Conservation (phyloP, 2,329 filamentous ascomycete genomes). For the Calcarisporium arbuscula region DNA sequence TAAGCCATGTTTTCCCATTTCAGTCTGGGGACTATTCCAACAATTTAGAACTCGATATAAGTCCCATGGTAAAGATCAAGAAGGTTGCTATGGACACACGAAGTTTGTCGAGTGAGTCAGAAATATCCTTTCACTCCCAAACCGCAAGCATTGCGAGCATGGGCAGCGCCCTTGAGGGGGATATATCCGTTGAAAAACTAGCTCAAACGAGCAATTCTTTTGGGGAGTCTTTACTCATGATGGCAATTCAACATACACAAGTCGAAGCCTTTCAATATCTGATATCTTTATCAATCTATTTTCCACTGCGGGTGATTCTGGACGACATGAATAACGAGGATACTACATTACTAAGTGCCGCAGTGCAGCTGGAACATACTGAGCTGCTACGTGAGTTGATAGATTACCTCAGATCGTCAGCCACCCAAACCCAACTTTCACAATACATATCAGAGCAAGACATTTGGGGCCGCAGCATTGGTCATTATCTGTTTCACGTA, state of each 20-base stretch:
- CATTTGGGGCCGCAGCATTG: slow-evolving; percentile 77
- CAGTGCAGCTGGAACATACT: slow-evolving; percentile 74
- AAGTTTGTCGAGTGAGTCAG: slow-evolving; percentile 82
- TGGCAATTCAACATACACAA: slow-evolving; percentile 70
- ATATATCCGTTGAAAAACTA: slow-evolving; percentile 75
- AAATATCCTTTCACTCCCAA: slow-evolving; percentile 73
- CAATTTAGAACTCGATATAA: slow-evolving; percentile 37
- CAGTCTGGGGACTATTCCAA: too few species aligned
- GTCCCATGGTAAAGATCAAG: slow-evolving; percentile 52
- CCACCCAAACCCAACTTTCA: slow-evolving; percentile 48
- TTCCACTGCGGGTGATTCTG: slow-evolving; percentile 62
- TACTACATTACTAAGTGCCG: slow-evolving; percentile 82
- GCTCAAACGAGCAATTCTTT: slow-evolving; percentile 62
- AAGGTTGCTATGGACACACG: slow-evolving; percentile 85
- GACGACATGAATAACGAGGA: slow-evolving; percentile 85
- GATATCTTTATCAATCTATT: slow-evolving; percentile 70
- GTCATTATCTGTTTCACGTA: slow-evolving; percentile 94
- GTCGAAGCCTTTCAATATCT: slow-evolving; percentile 72
- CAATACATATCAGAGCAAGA: slow-evolving; percentile 73
- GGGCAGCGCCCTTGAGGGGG: slow-evolving; percentile 69
- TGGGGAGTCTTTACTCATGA: slow-evolving; percentile 85
- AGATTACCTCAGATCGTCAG: slow-evolving; percentile 57
- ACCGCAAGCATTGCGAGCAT: slow-evolving; percentile 72
- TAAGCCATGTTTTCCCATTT: slow-evolving; percentile 90
- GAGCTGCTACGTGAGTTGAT: slow-evolving; percentile 72